These are phyloP conservation scores for Kwoniella sp. DNA, from an alignment of 768 basidiomycete genomes.

Conservation along the genomic window DNA sequence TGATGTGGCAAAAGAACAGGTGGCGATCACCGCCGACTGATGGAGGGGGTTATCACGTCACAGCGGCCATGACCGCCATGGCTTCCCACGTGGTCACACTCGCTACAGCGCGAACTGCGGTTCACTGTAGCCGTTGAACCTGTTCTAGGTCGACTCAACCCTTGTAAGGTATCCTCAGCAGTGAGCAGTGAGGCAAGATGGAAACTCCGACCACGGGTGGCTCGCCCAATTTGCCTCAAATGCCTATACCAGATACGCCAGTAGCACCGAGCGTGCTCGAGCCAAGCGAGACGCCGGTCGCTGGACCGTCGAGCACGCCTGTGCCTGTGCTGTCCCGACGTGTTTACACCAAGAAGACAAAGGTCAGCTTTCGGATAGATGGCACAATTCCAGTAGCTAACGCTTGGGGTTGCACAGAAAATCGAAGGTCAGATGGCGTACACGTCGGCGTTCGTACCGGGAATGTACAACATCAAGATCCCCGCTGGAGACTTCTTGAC, in stretches of 20 bases:
- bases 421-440: slow-evolving; percentile 29
- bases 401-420: slow-evolving; percentile 11
- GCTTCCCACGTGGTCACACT: too few species aligned
- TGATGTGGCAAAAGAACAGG: too few species aligned
- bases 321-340: slow-evolving; percentile 7
- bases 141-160: too few species aligned
- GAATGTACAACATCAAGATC: slow-evolving; percentile 39
- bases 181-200: too few species aligned
- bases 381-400: too few species aligned
- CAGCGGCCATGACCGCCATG: too few species aligned
- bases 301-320: slow-evolving; percentile 23
- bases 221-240: slow-evolving; percentile 6
- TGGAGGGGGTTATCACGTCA: too few species aligned
- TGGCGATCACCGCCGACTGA: too few species aligned
- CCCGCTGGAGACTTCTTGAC: slow-evolving; percentile 38
- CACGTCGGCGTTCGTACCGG: slow-evolving; percentile 35
- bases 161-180: too few species aligned
- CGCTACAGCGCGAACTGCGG: too few species aligned
- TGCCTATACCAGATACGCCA: slow-evolving; percentile 3
- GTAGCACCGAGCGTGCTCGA: slow-evolving; percentile 1
- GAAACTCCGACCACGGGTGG: slow-evolving; percentile 13
- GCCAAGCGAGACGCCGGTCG: slow-evolving; percentile 7
- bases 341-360: slow-evolving; percentile 17
- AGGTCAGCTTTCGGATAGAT: slow-evolving; percentile 20
- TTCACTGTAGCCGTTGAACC: too few species aligned